Conservation (phyloP, 2,329 filamentous ascomycete genomes). For the Aspergillus intermedius region DNA sequence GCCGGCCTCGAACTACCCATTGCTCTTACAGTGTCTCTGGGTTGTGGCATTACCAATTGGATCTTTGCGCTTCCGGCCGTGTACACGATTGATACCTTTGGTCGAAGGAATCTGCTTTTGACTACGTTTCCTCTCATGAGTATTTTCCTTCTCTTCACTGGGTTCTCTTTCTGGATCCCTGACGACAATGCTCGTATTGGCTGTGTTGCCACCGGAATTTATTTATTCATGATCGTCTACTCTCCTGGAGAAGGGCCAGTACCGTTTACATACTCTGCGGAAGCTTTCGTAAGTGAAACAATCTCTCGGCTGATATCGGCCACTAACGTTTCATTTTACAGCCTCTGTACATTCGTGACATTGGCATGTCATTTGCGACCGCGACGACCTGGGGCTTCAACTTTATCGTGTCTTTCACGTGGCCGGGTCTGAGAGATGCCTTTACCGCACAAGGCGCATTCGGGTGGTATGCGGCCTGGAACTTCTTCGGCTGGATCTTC, state of each 20-base stretch:
- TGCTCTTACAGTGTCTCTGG: conserved; percentile 56
- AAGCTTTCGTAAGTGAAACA: conserved; percentile 43
- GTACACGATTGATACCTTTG: conserved; percentile 61
- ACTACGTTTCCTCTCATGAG: conserved; percentile 54
- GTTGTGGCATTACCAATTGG: conserved; percentile 61
- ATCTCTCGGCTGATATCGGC: too few species aligned
- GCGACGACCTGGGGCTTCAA: conserved; percentile 54
- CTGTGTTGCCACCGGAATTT: conserved; percentile 38
- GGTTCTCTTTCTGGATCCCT: conserved; percentile 41
- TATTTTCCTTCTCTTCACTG: conserved; percentile 41
- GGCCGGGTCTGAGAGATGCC: conserved; percentile 43
- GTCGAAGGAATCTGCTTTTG: conserved; percentile 56
- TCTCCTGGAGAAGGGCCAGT: conserved; percentile 55
- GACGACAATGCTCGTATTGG: conserved; percentile 30
- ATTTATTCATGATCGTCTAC: conserved; percentile 48
- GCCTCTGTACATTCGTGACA: conserved; percentile 54
- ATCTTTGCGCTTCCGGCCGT: conserved; percentile 59
- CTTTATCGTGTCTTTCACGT: conserved; percentile 48
- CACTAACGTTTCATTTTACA: neutral
- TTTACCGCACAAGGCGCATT: conserved; percentile 51
- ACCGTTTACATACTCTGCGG: conserved; percentile 60
- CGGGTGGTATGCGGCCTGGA: conserved; percentile 52
- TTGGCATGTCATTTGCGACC: conserved; percentile 55
- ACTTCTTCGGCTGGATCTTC: conserved; percentile 48
- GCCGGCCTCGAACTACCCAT: conserved; percentile 46